These are phyloP conservation scores for Moringa oleifera DNA, from an alignment of 345 rosid species.

Conservation along the genomic window DNA sequence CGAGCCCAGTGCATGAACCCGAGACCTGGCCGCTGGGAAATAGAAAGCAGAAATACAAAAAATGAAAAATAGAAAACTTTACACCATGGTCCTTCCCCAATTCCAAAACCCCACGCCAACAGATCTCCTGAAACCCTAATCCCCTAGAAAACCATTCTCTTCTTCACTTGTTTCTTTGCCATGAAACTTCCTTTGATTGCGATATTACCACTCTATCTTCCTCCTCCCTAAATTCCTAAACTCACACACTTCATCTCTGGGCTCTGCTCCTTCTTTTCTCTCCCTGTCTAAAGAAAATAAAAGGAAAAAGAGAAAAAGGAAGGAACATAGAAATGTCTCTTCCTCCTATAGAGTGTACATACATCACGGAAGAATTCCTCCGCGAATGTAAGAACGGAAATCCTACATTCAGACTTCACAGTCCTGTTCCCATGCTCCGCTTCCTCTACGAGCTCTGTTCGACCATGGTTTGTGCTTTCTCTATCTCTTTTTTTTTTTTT, in stretches of 20 bases:
- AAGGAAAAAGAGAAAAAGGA: not conserved
- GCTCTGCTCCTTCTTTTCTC: constrained; percentile 8
- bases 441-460: constrained; percentile 93
- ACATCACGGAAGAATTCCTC: constrained; percentile 64
- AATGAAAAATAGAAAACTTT: not conserved
- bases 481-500: not conserved
- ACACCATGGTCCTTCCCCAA: not conserved
- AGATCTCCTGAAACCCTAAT: constrained; percentile 15
- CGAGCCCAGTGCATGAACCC: too few relatives aligned
- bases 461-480: constrained; percentile 44
- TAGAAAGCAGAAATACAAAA: not conserved
- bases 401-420: constrained; percentile 43
- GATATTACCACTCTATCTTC: not conserved
- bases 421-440: constrained; percentile 73
- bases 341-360: constrained; percentile 56
- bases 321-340: constrained; percentile 41
- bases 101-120: not conserved
- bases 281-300: too few relatives aligned
- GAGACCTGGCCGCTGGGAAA: not conserved
- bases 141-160: not conserved
- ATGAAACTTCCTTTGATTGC: constrained; percentile 8
- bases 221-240: constrained; percentile 2
- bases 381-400: constrained; percentile 79
- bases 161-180: not conserved
- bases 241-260: constrained; percentile 4